Evolutionary conservation across 306 rosid species (phyloP).

Genomic region (Inga laurina): DNA sequence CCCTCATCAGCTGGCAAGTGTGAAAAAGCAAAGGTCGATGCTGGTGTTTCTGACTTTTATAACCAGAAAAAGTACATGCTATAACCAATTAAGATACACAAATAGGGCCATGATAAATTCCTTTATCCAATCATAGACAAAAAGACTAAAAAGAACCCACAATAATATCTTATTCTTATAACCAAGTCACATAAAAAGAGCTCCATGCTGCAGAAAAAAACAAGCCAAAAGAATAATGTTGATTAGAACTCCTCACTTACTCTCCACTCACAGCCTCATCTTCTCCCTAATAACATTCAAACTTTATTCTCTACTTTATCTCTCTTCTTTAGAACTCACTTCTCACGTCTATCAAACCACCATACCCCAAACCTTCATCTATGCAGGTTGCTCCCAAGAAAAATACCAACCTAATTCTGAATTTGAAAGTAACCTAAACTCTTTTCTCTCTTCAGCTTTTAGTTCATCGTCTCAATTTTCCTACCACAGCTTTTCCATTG

Average conservation of each 20-base stretch:
- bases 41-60: not conserved
- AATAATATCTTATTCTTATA: slow-evolving; percentile 32
- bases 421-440: slow-evolving; percentile 66
- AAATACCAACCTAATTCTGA: slow-evolving; percentile 73
- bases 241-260: slow-evolving; percentile 48
- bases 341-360: slow-evolving; percentile 46
- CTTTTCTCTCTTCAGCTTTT: slow-evolving; percentile 57
- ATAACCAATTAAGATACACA: slow-evolving; percentile 6
- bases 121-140: not conserved
- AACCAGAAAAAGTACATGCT: slow-evolving; percentile 29
- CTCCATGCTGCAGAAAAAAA: not conserved
- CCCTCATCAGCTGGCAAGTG: not conserved
- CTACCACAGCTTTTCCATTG: slow-evolving; percentile 59
- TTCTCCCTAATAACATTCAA: slow-evolving; percentile 23
- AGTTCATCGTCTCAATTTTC: slow-evolving; percentile 71
- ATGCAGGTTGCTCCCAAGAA: slow-evolving; percentile 84
- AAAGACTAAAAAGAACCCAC: slow-evolving; percentile 28
- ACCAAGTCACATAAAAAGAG: slow-evolving; percentile 29
- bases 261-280: slow-evolving; percentile 44
- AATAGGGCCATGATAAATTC: slow-evolving; percentile 23
- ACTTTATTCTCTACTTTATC: slow-evolving; percentile 39
- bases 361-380: slow-evolving; percentile 64
- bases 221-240: slow-evolving; percentile 40
- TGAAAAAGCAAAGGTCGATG: not conserved
- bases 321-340: slow-evolving; percentile 35